phyloP scores from a whole-genome alignment of 345 rosid species.

The Aegle marmelos region DNA sequence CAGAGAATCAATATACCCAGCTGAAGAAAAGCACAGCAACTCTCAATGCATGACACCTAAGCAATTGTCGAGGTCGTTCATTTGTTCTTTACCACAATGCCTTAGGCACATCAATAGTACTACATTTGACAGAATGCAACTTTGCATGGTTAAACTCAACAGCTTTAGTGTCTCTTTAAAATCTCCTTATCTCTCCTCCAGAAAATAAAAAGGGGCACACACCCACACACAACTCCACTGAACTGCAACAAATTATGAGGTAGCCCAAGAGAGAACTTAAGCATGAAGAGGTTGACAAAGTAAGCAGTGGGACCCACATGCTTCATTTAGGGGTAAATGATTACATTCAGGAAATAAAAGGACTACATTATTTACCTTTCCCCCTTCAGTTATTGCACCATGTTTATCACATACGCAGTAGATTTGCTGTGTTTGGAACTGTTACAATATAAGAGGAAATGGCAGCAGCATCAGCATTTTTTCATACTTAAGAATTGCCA shows the following conservation, averaged over 20 bases:
- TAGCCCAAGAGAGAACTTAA: not conserved
- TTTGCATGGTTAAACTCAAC: not conserved
- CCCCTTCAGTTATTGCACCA: constrained; percentile 82
- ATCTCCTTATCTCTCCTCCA: not conserved
- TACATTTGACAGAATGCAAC: not conserved
- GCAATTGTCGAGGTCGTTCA: too few species aligned
- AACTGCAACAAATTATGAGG: not conserved
- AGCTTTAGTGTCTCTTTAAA: too few species aligned
- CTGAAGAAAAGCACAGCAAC: not conserved
- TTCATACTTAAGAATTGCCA: not conserved
- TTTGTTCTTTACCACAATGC: not conserved
- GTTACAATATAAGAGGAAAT: constrained; percentile 18
- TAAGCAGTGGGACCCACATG: not conserved
- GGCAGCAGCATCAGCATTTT: not conserved
- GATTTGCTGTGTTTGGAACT: constrained; percentile 92
- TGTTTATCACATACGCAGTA: constrained; percentile 70
- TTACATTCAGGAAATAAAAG: not conserved
- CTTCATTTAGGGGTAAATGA: not conserved
- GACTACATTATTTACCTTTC: constrained; percentile 45
- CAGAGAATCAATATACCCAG: not conserved
- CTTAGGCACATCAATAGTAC: not conserved
- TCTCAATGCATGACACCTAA: not conserved
- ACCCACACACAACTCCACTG: not conserved
- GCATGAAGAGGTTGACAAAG: not conserved
- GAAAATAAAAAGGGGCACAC: not conserved